Percentiles rank a stretch among this genome's conserved stretches.
Evolutionary conservation across 2,329 filamentous ascomycete genomes (phyloP).

Genomic region (Cladosporium sp.): DNA sequence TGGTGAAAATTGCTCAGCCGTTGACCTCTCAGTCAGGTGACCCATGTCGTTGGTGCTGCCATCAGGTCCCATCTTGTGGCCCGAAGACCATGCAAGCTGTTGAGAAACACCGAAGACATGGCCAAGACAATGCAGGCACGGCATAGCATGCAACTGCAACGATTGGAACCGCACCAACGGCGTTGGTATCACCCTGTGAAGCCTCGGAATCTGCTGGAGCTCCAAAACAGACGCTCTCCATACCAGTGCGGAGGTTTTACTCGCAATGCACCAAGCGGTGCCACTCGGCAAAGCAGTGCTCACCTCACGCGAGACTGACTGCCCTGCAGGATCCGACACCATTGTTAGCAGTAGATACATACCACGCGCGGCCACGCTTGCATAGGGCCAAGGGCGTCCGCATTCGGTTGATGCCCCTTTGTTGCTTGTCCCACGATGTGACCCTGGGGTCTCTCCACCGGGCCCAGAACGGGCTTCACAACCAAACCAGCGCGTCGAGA

Average conservation of each 20-base stretch:
- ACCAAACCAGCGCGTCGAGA: background rate
- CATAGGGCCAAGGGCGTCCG: conserved; percentile 1
- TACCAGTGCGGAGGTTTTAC: background rate
- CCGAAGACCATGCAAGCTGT: background rate
- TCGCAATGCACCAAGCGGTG: conserved; percentile 1
- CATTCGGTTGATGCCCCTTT: conserved; percentile 2
- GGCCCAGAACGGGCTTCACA: conserved; percentile 5
- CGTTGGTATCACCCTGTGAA: background rate
- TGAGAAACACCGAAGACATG: background rate
- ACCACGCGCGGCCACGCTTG: conserved; percentile 6
- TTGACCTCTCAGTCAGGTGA: background rate
- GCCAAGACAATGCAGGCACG: background rate
- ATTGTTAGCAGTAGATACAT: background rate
- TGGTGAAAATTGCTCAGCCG: background rate
- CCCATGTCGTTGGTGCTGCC: background rate
- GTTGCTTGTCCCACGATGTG: conserved; percentile 5
- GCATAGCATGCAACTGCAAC: background rate
- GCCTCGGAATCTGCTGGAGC: background rate
- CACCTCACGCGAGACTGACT: conserved; percentile 1
- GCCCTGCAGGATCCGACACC: conserved; percentile 1
- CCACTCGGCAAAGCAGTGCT: background rate
- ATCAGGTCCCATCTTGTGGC: background rate
- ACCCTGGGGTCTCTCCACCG: background rate
- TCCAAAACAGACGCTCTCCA: background rate
- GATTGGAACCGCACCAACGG: background rate